These are phyloP conservation scores for Amaranthus cruentus DNA, from an alignment of 148 eudicot species.

Conservation along the genomic window DNA sequence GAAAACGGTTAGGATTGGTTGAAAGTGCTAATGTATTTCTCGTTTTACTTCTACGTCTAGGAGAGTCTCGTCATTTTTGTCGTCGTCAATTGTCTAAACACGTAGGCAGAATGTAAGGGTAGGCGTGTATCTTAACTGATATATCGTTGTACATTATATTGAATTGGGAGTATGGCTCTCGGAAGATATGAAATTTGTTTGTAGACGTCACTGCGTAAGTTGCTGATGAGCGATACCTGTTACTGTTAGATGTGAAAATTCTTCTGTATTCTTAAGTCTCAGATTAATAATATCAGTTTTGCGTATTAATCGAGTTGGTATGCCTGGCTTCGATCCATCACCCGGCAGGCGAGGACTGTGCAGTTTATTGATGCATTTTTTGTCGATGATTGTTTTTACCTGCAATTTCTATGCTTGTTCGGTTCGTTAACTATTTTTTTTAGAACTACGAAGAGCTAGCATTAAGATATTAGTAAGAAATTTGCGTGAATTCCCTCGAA, in stretches of 20 bases:
- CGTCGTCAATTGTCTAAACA: constrained; percentile 2
- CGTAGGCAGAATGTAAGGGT: constrained; percentile 18
- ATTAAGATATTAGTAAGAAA: no score
- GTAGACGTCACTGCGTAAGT: constrained; percentile 11
- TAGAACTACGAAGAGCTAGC: no score
- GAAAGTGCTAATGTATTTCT: constrained; percentile 21
- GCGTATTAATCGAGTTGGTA: neutral
- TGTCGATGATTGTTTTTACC: no score
- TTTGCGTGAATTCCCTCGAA: no score
- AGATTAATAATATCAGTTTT: neutral
- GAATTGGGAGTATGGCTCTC: constrained; percentile 3
- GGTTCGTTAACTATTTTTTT: no score
- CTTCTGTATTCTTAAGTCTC: neutral
- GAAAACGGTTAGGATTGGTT: constrained; percentile 1
- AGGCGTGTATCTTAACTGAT: constrained; percentile 16
- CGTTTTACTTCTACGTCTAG: constrained; percentile 7
- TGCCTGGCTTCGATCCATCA: neutral
- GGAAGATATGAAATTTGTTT: neutral
- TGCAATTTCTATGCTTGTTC: no score
- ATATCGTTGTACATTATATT: constrained; percentile 24
- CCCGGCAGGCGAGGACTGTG: no score
- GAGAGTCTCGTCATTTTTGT: constrained; percentile 13
- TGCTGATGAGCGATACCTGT: neutral
- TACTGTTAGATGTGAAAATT: constrained; percentile 3
- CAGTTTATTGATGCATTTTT: no score